Evolutionary conservation across 2,329 filamentous ascomycete genomes (phyloP).

Genomic region (Ilyonectria sp.): DNA sequence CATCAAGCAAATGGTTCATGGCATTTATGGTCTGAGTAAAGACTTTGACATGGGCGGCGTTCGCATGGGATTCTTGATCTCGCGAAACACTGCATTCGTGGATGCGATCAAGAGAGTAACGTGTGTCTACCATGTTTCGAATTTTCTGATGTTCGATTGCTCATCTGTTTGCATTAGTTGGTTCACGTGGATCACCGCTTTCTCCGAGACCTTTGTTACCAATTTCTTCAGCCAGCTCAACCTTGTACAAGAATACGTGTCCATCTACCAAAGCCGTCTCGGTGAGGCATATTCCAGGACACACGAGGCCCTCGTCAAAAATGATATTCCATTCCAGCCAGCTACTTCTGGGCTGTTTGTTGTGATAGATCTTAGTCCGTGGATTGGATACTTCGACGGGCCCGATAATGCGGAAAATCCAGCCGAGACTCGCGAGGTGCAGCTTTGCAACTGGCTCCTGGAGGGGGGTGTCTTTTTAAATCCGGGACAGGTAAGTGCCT

Average conservation of each 20-base stretch:
- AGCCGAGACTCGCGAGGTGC: neutral
- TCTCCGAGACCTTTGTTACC: neutral
- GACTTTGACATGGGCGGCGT: constrained; percentile 5
- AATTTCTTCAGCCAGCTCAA: neutral
- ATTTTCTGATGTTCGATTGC: neutral
- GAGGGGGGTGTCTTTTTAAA: neutral
- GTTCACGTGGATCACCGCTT: neutral
- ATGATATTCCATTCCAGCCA: neutral
- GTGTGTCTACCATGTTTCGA: neutral
- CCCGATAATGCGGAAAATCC: neutral
- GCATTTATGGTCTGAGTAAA: neutral
- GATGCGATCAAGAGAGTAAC: neutral
- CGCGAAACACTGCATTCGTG: neutral
- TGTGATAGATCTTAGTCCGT: neutral
- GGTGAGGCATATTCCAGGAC: neutral
- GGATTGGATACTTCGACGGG: neutral
- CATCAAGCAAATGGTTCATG: neutral
- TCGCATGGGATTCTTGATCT: neutral
- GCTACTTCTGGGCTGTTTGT: neutral
- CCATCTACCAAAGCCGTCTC: neutral
- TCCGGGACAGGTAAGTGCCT: neutral
- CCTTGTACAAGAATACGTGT: neutral
- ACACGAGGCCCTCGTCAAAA: neutral
- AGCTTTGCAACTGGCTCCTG: neutral
- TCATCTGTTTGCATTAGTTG: neutral